These are phyloP conservation scores for Biscogniauxia sp. DNA, from an alignment of 2,329 filamentous ascomycete species.

Conservation along the genomic window DNA sequence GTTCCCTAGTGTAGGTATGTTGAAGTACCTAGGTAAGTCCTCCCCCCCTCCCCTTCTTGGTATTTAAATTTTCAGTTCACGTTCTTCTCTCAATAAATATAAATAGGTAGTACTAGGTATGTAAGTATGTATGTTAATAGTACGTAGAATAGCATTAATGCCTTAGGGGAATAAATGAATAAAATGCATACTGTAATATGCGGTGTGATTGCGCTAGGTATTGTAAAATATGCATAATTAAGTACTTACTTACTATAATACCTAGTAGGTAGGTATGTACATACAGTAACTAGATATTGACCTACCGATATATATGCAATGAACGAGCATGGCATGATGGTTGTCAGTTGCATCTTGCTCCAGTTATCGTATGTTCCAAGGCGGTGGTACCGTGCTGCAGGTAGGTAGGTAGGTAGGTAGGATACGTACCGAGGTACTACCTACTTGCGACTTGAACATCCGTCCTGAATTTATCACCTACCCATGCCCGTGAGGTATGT, in stretches of 20 bases:
- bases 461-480: slow-evolving; percentile 2
- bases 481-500: neutral
- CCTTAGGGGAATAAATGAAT: too few relatives aligned
- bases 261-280: neutral
- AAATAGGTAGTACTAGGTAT: too few relatives aligned
- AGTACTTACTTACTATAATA: too few relatives aligned
- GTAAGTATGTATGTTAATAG: too few relatives aligned
- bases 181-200: too few relatives aligned
- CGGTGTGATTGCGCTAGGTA: too few relatives aligned
- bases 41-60: too few relatives aligned
- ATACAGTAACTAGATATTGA: neutral
- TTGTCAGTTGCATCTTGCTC: slow-evolving; percentile 2
- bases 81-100: too few relatives aligned
- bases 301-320: neutral
- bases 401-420: too few relatives aligned
- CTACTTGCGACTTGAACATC: neutral
- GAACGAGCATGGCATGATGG: neutral
- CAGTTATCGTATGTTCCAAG: slow-evolving; percentile 1
- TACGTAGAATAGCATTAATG: too few relatives aligned
- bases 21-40: too few relatives aligned
- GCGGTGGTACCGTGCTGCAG: slow-evolving; percentile 1
- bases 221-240: neutral
- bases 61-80: neutral
- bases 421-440: neutral
- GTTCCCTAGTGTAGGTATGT: neutral